phyloP scores from a whole-genome alignment of 208 protist species.

The Trichomonas tenax region DNA sequence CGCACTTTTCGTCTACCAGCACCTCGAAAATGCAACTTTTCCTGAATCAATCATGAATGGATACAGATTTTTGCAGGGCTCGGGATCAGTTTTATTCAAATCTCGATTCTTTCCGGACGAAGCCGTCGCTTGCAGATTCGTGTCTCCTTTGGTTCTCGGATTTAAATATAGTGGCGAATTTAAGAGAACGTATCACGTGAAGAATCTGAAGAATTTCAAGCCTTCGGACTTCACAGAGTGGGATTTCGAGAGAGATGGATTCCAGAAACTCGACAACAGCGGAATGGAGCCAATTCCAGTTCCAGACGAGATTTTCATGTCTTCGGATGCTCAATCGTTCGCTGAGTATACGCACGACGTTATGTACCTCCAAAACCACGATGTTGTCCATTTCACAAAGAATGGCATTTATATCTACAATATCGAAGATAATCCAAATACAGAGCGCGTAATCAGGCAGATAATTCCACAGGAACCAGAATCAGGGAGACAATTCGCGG shows the following conservation, averaged over 20 bases:
- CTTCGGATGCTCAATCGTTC: neutral
- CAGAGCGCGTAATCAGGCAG: neutral
- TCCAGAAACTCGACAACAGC: neutral
- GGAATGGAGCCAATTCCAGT: neutral
- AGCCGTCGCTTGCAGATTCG: neutral
- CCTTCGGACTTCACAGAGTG: neutral
- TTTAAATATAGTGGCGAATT: neutral
- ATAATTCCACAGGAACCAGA: neutral
- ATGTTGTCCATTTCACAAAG: conserved; percentile 5
- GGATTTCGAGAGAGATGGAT: neutral
- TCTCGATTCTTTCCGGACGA: neutral
- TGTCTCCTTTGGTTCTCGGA: neutral
- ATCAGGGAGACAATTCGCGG: neutral
- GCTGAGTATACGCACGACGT: neutral
- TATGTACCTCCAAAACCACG: neutral
- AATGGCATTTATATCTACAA: conserved; percentile 1
- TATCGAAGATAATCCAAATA: neutral
- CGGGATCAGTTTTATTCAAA: neutral
- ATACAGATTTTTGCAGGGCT: neutral
- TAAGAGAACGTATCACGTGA: neutral
- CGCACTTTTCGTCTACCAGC: neutral
- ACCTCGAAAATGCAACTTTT: neutral
- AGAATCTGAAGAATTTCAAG: neutral
- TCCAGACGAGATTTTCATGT: neutral
- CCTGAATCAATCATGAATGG: neutral